Evolutionary conservation across 2,329 filamentous ascomycete genomes (phyloP), one percentile per base, ranked within the genome.

Genomic region (Arthrobotrys megalospora): DNA sequence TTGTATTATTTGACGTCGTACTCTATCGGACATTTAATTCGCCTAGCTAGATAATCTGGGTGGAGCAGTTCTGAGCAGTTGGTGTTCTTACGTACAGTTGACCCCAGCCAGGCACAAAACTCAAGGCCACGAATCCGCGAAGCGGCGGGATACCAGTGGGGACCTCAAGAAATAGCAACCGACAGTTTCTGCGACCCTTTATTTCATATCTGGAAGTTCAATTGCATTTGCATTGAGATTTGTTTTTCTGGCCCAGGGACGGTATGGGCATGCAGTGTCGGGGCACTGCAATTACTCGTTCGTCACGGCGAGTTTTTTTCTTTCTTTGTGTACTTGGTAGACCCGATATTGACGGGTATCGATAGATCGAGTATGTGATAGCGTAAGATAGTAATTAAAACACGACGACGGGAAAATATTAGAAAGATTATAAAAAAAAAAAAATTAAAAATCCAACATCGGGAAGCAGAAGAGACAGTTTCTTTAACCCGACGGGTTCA

Each of bases 21-120:
- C 72, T 67, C 47, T 21, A 34, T 76, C 71, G 71, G 71, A 76
- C 47, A 76, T 76, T 76, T 69, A 76, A 69, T 67, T 76, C 45
- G 14, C 34, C 55, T 58, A 28, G 55, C 38, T 34, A 28, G 47
- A 34, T 53, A 64, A 58, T 63, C 10, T 41, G 16, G 60, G 36
- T 48, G 28, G 28, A n/a, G 55, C 21, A 21, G 21, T 65, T 47
- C 38, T 16, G 28, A n/a, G 55, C 21, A 21, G 21, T 65, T 47
- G 28, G 48, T 55, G 55, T 60, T 32, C 60, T 14, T 50, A 60
- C 48, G 47, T 50, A 60, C 48, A 34, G 28, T 60, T 47, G 47
- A 14, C n/a, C 28, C 67, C 36, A 63, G 52, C 19, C 48, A 55
- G 48, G 53, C 38, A 65, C 52, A 34, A 60, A 52, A 34, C 34